A percentile compares a stretch with the other conserved stretches of the same genome.
Conservation (phyloP, 805 yeast species). For the Spathaspora girioi region DNA sequence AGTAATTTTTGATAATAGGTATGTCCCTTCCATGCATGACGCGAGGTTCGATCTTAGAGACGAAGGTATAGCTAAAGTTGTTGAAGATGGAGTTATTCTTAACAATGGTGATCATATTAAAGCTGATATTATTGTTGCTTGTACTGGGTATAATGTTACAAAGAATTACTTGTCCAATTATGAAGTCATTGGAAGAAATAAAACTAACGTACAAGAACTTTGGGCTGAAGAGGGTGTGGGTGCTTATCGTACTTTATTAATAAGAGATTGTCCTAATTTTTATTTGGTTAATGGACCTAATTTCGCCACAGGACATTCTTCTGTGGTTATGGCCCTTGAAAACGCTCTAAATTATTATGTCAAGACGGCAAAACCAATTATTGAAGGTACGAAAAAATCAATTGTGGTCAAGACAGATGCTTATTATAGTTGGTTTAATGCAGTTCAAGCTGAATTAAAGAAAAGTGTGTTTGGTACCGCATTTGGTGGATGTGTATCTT, state of each 20-base stretch:
- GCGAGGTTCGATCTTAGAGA: slow-evolving; percentile 23
- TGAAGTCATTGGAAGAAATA: slow-evolving; percentile 23
- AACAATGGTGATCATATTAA: slow-evolving; percentile 22
- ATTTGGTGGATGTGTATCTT: slow-evolving; percentile 40
- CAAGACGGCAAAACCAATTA: slow-evolving; percentile 20
- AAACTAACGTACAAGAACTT: slow-evolving; percentile 15
- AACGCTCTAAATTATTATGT: slow-evolving; percentile 23
- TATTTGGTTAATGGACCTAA: slow-evolving; percentile 39
- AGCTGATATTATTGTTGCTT: slow-evolving; percentile 39
- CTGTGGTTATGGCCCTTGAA: slow-evolving; percentile 38
- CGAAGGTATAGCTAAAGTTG: slow-evolving; percentile 21
- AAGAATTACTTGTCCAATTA: slow-evolving; percentile 13
- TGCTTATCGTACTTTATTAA: slow-evolving; percentile 33
- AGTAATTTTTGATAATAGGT: slow-evolving; percentile 34
- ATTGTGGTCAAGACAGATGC: slow-evolving; percentile 27
- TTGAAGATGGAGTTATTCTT: slow-evolving; percentile 25
- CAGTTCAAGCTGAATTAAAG: slow-evolving; percentile 21
- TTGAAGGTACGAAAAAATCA: slow-evolving; percentile 24
- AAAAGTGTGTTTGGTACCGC: slow-evolving; percentile 32
- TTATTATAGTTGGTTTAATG: slow-evolving; percentile 31
- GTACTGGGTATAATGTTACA: slow-evolving; percentile 36
- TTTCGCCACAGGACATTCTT: slow-evolving; percentile 40
- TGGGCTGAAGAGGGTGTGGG: slow-evolving; percentile 30
- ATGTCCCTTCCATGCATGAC: slow-evolving; percentile 30
- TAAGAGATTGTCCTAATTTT: slow-evolving; percentile 31